A percentile compares a stretch with the other conserved stretches of the same genome.
Conservation (phyloP, 2,329 filamentous ascomycete species). For the Colletotrichum incanum region DNA sequence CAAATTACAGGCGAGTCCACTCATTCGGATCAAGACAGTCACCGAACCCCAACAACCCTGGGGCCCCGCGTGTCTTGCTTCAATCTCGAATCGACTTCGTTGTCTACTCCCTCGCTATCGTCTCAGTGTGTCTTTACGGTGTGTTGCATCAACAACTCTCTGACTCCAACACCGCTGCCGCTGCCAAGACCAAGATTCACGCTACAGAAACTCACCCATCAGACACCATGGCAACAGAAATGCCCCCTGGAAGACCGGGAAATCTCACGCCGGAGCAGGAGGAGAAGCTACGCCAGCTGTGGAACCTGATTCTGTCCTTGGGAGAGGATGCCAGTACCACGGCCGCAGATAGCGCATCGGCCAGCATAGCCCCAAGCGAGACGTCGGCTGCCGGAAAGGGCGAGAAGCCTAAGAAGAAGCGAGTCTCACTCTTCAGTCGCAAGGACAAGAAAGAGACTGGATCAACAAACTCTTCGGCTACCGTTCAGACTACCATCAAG, state of each 20-base stretch:
- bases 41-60: constrained; percentile 13
- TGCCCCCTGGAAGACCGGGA: constrained; percentile 81
- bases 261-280: constrained; percentile 94
- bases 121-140: constrained; percentile 38
- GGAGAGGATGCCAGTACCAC: constrained; percentile 49
- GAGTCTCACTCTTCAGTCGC: constrained; percentile 78
- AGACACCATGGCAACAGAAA: constrained; percentile 58
- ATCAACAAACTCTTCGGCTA: constrained; percentile 52
- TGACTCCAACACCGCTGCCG: background rate
- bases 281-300: constrained; percentile 89
- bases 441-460: constrained; percentile 70
- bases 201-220: constrained; percentile 2
- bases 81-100: constrained; percentile 39
- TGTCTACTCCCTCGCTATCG: constrained; percentile 31
- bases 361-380: constrained; percentile 48
- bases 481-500: constrained; percentile 56
- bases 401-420: constrained; percentile 83
- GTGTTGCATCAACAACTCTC: constrained; percentile 29
- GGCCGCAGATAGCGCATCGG: constrained; percentile 47
- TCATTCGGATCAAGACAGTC: constrained; percentile 4
- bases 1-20: constrained; percentile 19
- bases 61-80: constrained; percentile 22
- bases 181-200: background rate
- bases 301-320: constrained; percentile 82
- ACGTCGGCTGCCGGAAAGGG: constrained; percentile 47